These are phyloP conservation scores for Phytopythium sindhum DNA, from an alignment of 352 stramenopile genomes.

Conservation along the genomic window DNA sequence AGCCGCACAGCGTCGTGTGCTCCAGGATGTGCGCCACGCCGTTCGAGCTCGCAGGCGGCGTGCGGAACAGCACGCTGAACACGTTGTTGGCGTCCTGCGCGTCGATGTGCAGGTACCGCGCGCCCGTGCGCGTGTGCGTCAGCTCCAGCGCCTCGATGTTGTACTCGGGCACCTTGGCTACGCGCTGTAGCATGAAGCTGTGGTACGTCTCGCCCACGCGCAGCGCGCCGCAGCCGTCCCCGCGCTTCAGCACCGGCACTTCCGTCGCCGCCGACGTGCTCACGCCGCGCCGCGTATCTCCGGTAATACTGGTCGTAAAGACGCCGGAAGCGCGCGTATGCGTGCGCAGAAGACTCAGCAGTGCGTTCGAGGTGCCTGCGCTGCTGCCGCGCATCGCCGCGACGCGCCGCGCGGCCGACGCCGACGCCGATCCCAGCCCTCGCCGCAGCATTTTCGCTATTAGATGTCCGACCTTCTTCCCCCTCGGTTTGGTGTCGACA, in stretches of 20 bases:
- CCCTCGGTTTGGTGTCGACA: background rate
- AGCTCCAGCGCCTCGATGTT: constrained; percentile 78
- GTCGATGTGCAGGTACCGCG: constrained; percentile 80
- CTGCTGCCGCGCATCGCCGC: background rate
- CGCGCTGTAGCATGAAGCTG: constrained; percentile 67
- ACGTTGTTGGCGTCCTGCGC: constrained; percentile 85
- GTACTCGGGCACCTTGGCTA: constrained; percentile 74
- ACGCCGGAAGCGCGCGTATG: background rate
- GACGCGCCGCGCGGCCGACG: background rate
- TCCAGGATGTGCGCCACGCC: constrained; percentile 99
- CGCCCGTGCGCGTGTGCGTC: constrained; percentile 63
- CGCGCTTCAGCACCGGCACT: constrained; percentile 21
- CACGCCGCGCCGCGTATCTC: background rate
- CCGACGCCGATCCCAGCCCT: background rate
- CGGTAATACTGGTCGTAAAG: background rate
- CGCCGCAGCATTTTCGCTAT: background rate
- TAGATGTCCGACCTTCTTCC: background rate
- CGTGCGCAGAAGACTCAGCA: background rate
- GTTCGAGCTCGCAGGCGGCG: constrained; percentile 94
- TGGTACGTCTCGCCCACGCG: constrained; percentile 65
- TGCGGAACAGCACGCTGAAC: constrained; percentile 96
- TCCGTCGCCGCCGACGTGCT: constrained; percentile 2
- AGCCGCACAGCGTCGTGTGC: constrained; percentile 93
- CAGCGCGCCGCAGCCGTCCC: constrained; percentile 55
- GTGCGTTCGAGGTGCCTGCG: background rate